Conservation (phyloP, 75 land plant species). For the Pseudotsuga menziesii region DNA sequence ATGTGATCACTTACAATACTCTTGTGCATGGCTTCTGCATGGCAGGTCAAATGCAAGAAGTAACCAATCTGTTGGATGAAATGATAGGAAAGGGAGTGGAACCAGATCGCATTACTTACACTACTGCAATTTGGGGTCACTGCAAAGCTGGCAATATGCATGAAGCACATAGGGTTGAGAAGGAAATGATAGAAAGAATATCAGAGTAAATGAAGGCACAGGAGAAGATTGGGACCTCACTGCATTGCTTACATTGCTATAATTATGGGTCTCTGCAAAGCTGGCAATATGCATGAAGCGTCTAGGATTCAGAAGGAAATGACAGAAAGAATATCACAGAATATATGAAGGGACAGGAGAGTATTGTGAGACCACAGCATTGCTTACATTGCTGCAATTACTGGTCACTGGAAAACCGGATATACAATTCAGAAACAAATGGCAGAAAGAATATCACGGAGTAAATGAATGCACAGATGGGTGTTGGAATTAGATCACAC, state of each 20-base stretch:
- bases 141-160: slow-evolving; percentile 8
- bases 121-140: slow-evolving; percentile 1
- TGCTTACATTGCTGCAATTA: background rate
- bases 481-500: slow-evolving; percentile 57
- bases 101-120: slow-evolving; percentile 18
- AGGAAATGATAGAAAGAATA: slow-evolving; percentile 8
- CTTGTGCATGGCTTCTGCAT: slow-evolving; percentile 29
- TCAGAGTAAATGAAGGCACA: background rate
- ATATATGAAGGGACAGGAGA: background rate
- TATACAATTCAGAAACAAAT: background rate
- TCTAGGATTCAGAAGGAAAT: background rate
- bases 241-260: slow-evolving; percentile 3
- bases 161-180: slow-evolving; percentile 4
- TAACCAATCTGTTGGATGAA: slow-evolving; percentile 3
- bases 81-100: slow-evolving; percentile 11
- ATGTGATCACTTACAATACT: slow-evolving; percentile 27
- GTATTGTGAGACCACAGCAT: slow-evolving; percentile 1
- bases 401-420: background rate
- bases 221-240: slow-evolving; percentile 1
- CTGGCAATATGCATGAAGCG: slow-evolving; percentile 44
- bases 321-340: background rate
- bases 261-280: slow-evolving; percentile 7
- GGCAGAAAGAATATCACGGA: background rate
- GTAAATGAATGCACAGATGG: background rate
- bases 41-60: slow-evolving; percentile 16